Evolutionary conservation across 2,329 filamentous ascomycete genomes (phyloP).

Genomic region (Penicillium sp.): DNA sequence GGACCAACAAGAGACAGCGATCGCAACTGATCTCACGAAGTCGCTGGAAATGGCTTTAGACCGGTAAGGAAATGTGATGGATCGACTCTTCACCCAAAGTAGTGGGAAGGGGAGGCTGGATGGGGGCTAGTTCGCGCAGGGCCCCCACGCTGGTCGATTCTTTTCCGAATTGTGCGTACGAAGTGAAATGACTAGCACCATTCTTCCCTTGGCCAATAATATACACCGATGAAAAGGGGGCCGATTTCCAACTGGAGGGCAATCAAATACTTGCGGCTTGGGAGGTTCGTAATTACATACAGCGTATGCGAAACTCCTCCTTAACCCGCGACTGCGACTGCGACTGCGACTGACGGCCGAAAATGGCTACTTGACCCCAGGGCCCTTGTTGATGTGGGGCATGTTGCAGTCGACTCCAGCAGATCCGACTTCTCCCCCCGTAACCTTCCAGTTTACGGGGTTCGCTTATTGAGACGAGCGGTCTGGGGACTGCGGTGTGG

Average conservation of each 20-base stretch:
- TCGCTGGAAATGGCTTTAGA: not conserved
- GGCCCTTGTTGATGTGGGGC: slow-evolving; percentile 9
- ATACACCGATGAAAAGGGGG: too few relatives aligned
- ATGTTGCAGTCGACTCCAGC: slow-evolving; percentile 8
- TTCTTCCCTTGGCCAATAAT: too few relatives aligned
- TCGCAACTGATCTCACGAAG: not conserved
- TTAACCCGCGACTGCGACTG: too few relatives aligned
- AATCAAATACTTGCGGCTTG: too few relatives aligned
- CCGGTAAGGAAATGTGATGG: not conserved
- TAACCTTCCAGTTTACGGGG: slow-evolving; percentile 27
- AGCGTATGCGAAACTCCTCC: too few relatives aligned
- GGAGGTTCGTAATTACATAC: too few relatives aligned
- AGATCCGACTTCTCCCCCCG: slow-evolving; percentile 22
- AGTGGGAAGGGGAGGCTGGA: not conserved
- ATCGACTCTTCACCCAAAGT: not conserved
- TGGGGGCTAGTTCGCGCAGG: not conserved
- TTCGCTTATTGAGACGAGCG: slow-evolving; percentile 22
- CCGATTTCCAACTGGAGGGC: too few relatives aligned
- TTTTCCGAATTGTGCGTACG: slow-evolving; percentile 1
- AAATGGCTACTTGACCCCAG: too few relatives aligned
- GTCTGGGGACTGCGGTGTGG: slow-evolving; percentile 1
- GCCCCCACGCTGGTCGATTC: not conserved
- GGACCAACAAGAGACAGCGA: not conserved
- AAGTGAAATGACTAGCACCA: not conserved
- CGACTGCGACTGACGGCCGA: too few relatives aligned